A percentile compares a stretch with the other conserved stretches of the same genome.
Conservation (phyloP, 192 early-diverging fungal species). For the Polychytrium aggregatum region DNA sequence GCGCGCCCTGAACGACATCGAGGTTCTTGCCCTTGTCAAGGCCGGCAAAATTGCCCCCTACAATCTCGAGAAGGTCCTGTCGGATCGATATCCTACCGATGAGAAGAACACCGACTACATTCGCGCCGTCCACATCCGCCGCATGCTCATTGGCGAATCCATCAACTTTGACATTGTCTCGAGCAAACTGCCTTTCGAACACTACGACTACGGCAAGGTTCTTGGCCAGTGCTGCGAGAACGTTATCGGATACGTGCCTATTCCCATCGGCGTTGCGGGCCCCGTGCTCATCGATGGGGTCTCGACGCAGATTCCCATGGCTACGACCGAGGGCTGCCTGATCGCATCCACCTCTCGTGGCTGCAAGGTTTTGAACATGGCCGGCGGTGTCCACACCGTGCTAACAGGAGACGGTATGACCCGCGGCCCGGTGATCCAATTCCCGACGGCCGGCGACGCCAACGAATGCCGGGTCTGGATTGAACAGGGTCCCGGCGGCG, state of each 20-base stretch:
- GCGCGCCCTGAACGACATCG: constrained; percentile 54
- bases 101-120: constrained; percentile 61
- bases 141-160: constrained; percentile 22
- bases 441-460: constrained; percentile 57
- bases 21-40: constrained; percentile 60
- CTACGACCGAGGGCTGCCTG: constrained; percentile 85
- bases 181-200: constrained; percentile 62
- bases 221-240: constrained; percentile 92
- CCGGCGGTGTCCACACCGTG: constrained; percentile 73
- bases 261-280: constrained; percentile 88
- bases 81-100: too few relatives aligned
- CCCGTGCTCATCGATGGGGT: constrained; percentile 76
- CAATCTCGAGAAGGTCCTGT: constrained; percentile 79
- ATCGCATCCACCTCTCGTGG: constrained; percentile 86
- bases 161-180: constrained; percentile 8
- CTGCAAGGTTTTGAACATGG: constrained; percentile 85
- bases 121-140: constrained; percentile 75
- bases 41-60: constrained; percentile 67
- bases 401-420: constrained; percentile 81
- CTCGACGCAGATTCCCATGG: constrained; percentile 81
- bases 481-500: constrained; percentile 49
- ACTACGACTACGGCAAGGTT: constrained; percentile 84
- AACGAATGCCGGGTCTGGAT: constrained; percentile 62
- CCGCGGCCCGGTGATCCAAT: constrained; percentile 82
- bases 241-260: constrained; percentile 84